phyloP scores from a whole-genome alignment of 2,329 filamentous ascomycete genomes.

The Claviceps fusiformis region DNA sequence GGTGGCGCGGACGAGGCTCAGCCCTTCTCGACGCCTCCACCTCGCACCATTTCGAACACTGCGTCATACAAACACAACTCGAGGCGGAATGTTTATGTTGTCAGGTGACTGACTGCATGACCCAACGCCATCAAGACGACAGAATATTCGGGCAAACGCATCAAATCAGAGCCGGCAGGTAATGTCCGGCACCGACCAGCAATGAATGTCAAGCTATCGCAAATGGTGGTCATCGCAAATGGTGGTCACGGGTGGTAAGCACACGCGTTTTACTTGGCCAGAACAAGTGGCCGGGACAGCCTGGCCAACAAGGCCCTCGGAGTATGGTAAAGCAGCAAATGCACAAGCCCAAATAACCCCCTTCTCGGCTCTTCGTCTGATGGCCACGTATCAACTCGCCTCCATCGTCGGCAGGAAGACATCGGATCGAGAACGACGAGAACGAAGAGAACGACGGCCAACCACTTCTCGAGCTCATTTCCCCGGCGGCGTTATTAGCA shows the following conservation, averaged over 20 bases:
- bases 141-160: background rate
- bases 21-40: background rate
- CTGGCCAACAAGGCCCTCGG: too few relatives aligned
- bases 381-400: background rate
- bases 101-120: background rate
- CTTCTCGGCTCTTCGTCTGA: background rate
- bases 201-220: background rate
- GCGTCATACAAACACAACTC: too few relatives aligned
- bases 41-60: too few relatives aligned
- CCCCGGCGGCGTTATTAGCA: background rate
- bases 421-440: too few relatives aligned
- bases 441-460: background rate
- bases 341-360: background rate
- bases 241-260: background rate
- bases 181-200: constrained; percentile 3
- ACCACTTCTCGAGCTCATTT: background rate
- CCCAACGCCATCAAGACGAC: background rate
- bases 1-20: background rate
- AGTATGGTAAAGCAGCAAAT: too few relatives aligned
- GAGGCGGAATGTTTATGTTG: background rate
- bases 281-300: background rate
- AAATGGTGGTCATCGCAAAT: background rate
- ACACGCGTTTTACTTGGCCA: background rate
- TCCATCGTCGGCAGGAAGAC: background rate
- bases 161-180: constrained; percentile 1